phyloP scores from a whole-genome alignment of 2,329 filamentous ascomycete species.

The Madurella mycetomatis region DNA sequence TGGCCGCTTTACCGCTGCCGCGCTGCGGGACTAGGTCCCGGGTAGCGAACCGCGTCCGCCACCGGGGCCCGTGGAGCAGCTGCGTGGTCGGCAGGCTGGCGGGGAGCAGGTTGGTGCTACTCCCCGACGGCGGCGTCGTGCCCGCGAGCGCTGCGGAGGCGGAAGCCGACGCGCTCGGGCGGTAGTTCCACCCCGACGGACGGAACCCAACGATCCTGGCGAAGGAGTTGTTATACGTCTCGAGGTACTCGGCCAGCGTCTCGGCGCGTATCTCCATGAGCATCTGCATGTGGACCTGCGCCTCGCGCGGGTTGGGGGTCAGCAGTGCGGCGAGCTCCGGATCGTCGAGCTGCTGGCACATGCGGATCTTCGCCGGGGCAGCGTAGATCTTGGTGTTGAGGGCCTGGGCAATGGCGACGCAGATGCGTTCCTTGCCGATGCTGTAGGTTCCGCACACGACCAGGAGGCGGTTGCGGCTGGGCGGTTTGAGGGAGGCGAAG shows the following conservation, averaged over 20 bases:
- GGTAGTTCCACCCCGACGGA: constrained; percentile 92
- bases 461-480: constrained; percentile 62
- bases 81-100: constrained; percentile 46
- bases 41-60: constrained; percentile 70
- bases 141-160: too few species aligned
- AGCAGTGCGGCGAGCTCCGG: constrained; percentile 72
- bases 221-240: constrained; percentile 70
- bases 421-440: constrained; percentile 96
- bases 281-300: constrained; percentile 97
- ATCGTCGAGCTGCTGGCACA: constrained; percentile 82
- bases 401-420: constrained; percentile 83
- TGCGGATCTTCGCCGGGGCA: constrained; percentile 73
- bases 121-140: neutral
- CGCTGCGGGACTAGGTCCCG: constrained; percentile 74
- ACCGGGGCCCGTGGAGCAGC: constrained; percentile 57
- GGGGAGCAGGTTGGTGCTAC: constrained; percentile 47
- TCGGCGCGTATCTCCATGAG: constrained; percentile 91
- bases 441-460: constrained; percentile 96
- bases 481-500: constrained; percentile 23
- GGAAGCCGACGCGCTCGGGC: constrained; percentile 41
- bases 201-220: constrained; percentile 84
- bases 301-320: constrained; percentile 74
- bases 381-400: constrained; percentile 87
- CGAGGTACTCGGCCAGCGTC: constrained; percentile 84
- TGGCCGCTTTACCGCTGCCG: constrained; percentile 75